Percentiles rank a stretch among this genome's conserved stretches.
phyloP scores from a whole-genome alignment of 345 rosid genomes.

The Brassica rapa region DNA sequence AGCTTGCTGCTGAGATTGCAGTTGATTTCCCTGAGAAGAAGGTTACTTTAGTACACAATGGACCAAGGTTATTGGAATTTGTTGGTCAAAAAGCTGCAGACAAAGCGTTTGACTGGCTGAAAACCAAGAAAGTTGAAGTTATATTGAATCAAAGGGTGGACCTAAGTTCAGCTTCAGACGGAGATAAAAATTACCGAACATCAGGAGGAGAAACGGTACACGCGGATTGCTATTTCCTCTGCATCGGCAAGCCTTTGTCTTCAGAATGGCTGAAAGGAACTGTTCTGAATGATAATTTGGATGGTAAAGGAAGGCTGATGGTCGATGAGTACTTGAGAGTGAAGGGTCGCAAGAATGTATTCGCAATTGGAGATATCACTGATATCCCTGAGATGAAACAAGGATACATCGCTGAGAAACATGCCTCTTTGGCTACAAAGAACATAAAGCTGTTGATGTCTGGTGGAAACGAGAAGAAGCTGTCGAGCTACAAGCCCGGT shows the following conservation, averaged over 20 bases:
- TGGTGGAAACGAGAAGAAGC: conserved; percentile 57
- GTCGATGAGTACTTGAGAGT: conserved; percentile 58
- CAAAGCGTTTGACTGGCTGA: conserved; percentile 60
- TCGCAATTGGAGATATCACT: conserved; percentile 64
- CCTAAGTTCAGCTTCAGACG: conserved; percentile 51
- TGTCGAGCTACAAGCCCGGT: conserved; percentile 56
- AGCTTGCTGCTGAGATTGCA: conserved; percentile 87
- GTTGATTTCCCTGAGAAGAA: conserved; percentile 63
- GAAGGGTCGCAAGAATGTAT: conserved; percentile 49
- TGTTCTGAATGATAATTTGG: conserved; percentile 51
- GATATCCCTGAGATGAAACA: conserved; percentile 71
- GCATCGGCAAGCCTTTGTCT: conserved; percentile 55
- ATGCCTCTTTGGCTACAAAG: conserved; percentile 62
- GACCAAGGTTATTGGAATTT: conserved; percentile 65
- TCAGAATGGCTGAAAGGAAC: conserved; percentile 64
- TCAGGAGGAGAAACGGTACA: conserved; percentile 56
- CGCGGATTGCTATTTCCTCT: conserved; percentile 67
- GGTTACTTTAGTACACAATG: conserved; percentile 63
- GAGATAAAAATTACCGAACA: conserved; percentile 47
- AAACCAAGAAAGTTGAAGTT: conserved; percentile 59
- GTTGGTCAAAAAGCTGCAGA: conserved; percentile 57
- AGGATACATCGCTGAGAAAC: conserved; percentile 74
- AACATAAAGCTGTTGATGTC: conserved; percentile 69
- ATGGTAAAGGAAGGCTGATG: conserved; percentile 51
- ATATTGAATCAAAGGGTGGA: conserved; percentile 66